Base-by-base conservation (phyloP, 805 yeast genomes). In the Spathaspora arborariae region DNA sequence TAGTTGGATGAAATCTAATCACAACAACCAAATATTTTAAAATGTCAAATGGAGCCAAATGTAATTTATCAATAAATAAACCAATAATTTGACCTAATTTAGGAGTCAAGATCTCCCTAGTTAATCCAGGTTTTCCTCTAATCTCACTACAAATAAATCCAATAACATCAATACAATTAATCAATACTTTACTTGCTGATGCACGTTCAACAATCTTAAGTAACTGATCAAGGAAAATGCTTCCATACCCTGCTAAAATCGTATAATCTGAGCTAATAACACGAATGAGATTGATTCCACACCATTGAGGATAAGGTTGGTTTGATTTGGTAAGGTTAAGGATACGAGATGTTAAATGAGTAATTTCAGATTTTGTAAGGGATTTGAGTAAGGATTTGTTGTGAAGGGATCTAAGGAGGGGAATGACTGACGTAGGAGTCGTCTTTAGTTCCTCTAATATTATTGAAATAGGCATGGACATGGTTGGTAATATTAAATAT, bases 81-180 rank as follows among this genome's bases (percentile, higher is more conserved):
- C 77, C 64, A 48, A 88, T 78, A 38, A 85, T 79, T 2, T 74
- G 71, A 8, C 87, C 80, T 47, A 92, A 68, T 55, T 83, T 83
- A 6, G 97, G 95, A 1, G 96, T 87, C 47, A 89, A 74, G 7
- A 85, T 70, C 58, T 90, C 96, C 60, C 97, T 78, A 2, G 92
- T 84, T 37, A 92, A 73, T 1, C 90, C 83, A 1, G 96, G 88
- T 58, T 90, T 90, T 1, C 89, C 92, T 59, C 86, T 79, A 47
- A 84, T 81, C 41, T 75, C 68, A 40, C 67, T 63, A 46, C 78
- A 70, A 2, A 77, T 56, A 46, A 57, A 58, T 37, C 71, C 64
- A 42, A 78, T 54, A 36, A 78, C 63, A 35, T 74, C 75, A 27
- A 74, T 61, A 5, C 66, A 46, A 52, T 68, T 58, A 59, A 60